Evolutionary conservation across 306 rosid species (phyloP), one percentile per base, ranked within the genome.

Genomic region (Prunus fruticosa): DNA sequence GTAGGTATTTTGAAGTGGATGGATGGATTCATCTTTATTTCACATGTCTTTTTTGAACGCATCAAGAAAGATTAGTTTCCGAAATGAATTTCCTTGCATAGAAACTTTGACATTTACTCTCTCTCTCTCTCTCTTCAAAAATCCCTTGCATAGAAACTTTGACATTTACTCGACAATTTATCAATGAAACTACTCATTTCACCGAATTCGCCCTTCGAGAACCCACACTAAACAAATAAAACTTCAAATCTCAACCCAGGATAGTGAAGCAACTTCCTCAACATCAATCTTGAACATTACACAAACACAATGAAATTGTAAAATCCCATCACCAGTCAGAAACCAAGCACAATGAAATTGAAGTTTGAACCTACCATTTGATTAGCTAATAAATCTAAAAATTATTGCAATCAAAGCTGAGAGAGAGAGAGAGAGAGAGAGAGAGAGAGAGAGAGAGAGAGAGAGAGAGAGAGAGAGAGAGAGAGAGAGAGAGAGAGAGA

Each of bases 371-470:
- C 22, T 90, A 94, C 98, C 98, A 80, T 86, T 85, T 95, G 98
- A 89, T 95, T 95, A 75, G 82, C 80, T 6, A 91, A 83, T 1
- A 97, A 92, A 82, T 95, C 97, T 90, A 34, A 95, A 83, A 97
- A 95, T 90, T 74, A 92, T 84, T 11, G 96, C 84, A 79, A 92
- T 82, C 66, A 90, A 82, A 69, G 97, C 98, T 34, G 41, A 0
- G 34, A 32, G 34, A 32, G 34, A 32, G 34, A 30, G 34, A 30
- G 32, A 30, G 32, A 28, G n/a, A n/a, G n/a, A n/a, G 41, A 0
- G 34, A 32, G 34, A 32, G 34, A 32, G 34, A 30, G 34, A 30
- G 41, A 0, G 34, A 32, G 34, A 32, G 34, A 32, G 34, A 30
- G 34, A 30, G 41, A 0, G 34, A 32, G 34, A 32, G 34, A 32